phyloP scores from a whole-genome alignment of 2,329 filamentous ascomycete species.

The Venturia asperata region DNA sequence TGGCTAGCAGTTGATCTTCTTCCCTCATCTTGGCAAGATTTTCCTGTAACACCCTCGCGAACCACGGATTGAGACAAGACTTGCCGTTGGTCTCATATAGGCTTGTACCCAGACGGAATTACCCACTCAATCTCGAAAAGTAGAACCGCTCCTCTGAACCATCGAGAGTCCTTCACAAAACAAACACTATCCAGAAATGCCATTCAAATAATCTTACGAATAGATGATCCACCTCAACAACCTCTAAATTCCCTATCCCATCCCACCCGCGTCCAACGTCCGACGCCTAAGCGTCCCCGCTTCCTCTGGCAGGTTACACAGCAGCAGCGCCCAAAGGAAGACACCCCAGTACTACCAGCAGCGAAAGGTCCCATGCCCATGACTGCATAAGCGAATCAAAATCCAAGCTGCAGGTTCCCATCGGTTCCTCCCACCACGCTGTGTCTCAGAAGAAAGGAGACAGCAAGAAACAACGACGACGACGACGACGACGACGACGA shows the following conservation, averaged over 20 bases:
- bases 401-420: neutral
- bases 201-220: too few species aligned
- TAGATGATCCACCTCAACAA: neutral
- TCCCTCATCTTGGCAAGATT: neutral
- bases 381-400: neutral
- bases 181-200: neutral
- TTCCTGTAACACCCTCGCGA: conserved; percentile 2
- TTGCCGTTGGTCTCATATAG: neutral
- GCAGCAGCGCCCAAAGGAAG: neutral
- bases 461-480: too few species aligned
- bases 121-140: neutral
- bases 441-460: neutral
- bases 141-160: neutral
- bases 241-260: neutral
- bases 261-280: neutral
- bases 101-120: neutral
- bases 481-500: too few species aligned
- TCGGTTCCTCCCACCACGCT: neutral
- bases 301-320: conserved; percentile 10
- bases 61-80: neutral
- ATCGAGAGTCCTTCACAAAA: neutral
- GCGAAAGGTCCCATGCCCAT: neutral
- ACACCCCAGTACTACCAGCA: neutral
- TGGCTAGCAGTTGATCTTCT: neutral
- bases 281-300: neutral